These are phyloP conservation scores for Begonia masoniana DNA, from an alignment of 306 rosid genomes.

Conservation along the genomic window DNA sequence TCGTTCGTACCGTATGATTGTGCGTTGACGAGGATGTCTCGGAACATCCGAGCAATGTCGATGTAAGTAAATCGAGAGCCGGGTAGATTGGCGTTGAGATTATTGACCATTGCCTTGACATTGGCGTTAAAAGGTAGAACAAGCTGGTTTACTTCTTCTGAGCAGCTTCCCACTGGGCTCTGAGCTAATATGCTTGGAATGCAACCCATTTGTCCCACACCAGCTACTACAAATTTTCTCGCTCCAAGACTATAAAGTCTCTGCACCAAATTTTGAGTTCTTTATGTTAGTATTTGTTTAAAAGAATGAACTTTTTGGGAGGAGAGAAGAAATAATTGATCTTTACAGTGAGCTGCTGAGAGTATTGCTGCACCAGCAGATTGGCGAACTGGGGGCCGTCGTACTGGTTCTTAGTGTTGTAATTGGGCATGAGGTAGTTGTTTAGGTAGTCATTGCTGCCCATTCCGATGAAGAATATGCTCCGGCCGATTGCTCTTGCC, in stretches of 20 bases:
- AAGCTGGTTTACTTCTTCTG: constrained; percentile 60
- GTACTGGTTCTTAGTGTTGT: constrained; percentile 52
- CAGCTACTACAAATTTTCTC: constrained; percentile 59
- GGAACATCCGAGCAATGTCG: constrained; percentile 46
- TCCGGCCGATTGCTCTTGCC: constrained; percentile 28
- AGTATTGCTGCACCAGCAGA: constrained; percentile 47
- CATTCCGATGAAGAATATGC: constrained; percentile 82
- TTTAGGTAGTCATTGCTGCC: constrained; percentile 96
- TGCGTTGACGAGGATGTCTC: constrained; percentile 39
- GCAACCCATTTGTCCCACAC: constrained; percentile 75
- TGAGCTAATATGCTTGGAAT: constrained; percentile 83
- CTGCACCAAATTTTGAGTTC: constrained; percentile 15
- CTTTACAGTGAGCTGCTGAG: constrained; percentile 57
- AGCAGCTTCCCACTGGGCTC: constrained; percentile 52
- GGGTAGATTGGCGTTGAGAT: constrained; percentile 48
- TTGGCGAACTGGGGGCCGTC: constrained; percentile 56
- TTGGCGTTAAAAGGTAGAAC: constrained; percentile 63
- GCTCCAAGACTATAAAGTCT: constrained; percentile 85
- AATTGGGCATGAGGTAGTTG: constrained; percentile 93
- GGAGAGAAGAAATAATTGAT: not conserved
- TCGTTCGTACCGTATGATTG: constrained; percentile 41
- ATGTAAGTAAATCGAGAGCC: constrained; percentile 43
- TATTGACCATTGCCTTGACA: constrained; percentile 50
- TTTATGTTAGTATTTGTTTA: not conserved
- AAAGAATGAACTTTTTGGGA: too few species aligned